Percentiles rank a stretch among this genome's conserved stretches.
phyloP scores from a whole-genome alignment of 345 rosid genomes.

The Trapa bicornis region DNA sequence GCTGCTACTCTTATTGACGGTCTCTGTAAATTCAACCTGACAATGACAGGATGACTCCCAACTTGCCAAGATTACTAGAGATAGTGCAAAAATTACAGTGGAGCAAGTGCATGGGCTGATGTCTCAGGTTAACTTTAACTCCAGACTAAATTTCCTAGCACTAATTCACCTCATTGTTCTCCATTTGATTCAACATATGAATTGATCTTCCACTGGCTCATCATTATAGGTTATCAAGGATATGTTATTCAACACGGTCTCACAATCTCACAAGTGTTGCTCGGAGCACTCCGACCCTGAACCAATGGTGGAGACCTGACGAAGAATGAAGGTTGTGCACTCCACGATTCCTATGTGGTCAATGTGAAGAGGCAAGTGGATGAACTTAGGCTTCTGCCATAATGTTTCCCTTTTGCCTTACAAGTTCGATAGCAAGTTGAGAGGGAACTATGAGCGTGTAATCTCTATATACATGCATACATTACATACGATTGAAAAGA shows the following conservation, averaged over 20 bases:
- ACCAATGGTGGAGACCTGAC: conserved; percentile 88
- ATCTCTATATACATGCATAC: too few relatives aligned
- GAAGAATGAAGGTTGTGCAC: not conserved
- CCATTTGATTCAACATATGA: not conserved
- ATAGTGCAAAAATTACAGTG: conserved; percentile 89
- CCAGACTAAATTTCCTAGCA: not conserved
- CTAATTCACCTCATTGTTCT: not conserved
- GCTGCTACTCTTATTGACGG: not conserved
- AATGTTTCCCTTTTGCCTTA: not conserved
- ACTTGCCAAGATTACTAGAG: conserved; percentile 94
- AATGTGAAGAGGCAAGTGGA: not conserved
- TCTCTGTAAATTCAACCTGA: conserved; percentile 8
- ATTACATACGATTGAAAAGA: too few relatives aligned
- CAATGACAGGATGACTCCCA: conserved; percentile 74
- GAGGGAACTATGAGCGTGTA: not conserved
- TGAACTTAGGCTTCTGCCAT: too few relatives aligned
- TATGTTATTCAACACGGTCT: conserved; percentile 78
- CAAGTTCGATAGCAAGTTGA: not conserved
- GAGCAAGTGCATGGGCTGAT: conserved; percentile 98
- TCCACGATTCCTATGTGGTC: not conserved
- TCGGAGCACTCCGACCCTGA: conserved; percentile 61
- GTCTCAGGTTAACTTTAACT: conserved; percentile 63
- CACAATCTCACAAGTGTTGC: conserved; percentile 39
- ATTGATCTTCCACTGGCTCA: not conserved
- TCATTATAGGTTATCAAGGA: conserved; percentile 74